Evolutionary conservation across 768 basidiomycete species (phyloP).

Genomic region (Hortiboletus flavorubellus): DNA sequence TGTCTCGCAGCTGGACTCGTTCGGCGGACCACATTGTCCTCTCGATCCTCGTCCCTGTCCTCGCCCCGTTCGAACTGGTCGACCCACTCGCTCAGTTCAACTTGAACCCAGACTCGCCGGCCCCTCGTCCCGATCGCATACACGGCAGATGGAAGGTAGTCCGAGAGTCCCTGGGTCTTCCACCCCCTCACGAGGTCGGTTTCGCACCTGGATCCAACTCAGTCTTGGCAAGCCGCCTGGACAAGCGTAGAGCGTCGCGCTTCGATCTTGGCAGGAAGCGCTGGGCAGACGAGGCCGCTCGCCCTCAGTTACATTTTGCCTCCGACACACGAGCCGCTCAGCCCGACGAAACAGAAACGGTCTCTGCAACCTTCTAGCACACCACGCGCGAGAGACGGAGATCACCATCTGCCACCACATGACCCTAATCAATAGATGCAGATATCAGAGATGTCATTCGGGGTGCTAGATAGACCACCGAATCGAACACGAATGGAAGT

Average conservation of each 20-base stretch:
- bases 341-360: conserved; percentile 1
- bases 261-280: conserved; percentile 24
- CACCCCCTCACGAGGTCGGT: conserved; percentile 16
- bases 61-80: not conserved
- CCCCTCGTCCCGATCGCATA: conserved; percentile 5
- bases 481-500: conserved; percentile 5
- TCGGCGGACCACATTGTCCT: conserved; percentile 8
- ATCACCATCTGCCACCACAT: not conserved
- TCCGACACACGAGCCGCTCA: not conserved
- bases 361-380: not conserved
- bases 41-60: not conserved
- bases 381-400: not conserved
- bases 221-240: not conserved
- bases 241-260: conserved; percentile 14
- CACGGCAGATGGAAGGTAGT: conserved; percentile 34
- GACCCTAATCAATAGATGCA: not conserved
- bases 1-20: conserved; percentile 21
- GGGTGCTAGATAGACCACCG: not conserved
- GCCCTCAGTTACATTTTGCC: conserved; percentile 24
- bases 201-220: not conserved
- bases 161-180: conserved; percentile 30
- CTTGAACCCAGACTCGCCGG: not conserved
- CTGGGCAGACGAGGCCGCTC: conserved; percentile 4
- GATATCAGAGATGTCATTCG: not conserved
- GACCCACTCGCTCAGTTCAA: not conserved